phyloP scores from a whole-genome alignment of 371 early-diverging fungal genomes.

The Capillidium rhysosporum region DNA sequence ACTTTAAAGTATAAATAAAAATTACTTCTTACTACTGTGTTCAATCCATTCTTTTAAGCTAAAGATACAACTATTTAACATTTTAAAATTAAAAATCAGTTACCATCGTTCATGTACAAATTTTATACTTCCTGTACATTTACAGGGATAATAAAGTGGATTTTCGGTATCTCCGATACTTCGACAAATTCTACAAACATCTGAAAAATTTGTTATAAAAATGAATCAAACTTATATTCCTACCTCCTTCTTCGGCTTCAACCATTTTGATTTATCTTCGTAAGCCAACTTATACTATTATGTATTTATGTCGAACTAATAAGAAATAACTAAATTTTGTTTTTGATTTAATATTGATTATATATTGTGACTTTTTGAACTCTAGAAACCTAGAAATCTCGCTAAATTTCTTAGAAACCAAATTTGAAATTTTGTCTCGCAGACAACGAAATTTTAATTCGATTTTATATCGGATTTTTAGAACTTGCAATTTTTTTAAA shows the following conservation, averaged over 20 bases:
- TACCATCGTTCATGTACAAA: constrained; percentile 82
- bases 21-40: constrained; percentile 58
- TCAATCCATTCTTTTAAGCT: constrained; percentile 73
- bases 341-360: no score
- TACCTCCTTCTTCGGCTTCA: neutral
- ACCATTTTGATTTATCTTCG: no score
- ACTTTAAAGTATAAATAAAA: neutral
- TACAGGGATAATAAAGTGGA: constrained; percentile 81
- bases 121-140: constrained; percentile 82
- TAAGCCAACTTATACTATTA: no score
- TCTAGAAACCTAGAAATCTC: no score
- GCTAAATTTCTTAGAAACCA: no score
- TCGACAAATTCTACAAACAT: constrained; percentile 85
- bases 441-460: no score
- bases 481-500: no score
- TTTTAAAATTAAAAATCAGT: neutral
- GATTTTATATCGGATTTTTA: no score
- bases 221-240: neutral
- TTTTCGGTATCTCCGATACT: constrained; percentile 49
- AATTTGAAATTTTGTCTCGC: no score
- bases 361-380: no score
- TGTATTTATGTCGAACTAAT: no score
- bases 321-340: no score
- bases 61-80: neutral
- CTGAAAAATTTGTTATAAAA: constrained; percentile 8